Conservation (phyloP, 2,329 filamentous ascomycete species). For the Diplodia corticola region DNA sequence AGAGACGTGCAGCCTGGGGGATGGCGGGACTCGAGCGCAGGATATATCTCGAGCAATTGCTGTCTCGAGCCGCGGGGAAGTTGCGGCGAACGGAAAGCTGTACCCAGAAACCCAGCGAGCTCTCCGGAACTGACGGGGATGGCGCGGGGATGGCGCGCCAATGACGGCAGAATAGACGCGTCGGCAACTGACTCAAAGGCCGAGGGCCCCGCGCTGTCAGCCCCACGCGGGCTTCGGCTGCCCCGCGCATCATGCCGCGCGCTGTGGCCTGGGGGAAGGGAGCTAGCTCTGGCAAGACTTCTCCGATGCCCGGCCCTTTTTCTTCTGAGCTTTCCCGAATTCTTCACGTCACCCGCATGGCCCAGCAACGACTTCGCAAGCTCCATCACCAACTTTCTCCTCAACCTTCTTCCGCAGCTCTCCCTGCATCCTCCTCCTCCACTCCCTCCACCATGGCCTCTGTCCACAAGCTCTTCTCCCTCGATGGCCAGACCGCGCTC, state of each 20-base stretch:
- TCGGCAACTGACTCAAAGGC: conserved; percentile 23
- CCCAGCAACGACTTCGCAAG: conserved; percentile 6
- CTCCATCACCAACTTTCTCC: conserved; percentile 10
- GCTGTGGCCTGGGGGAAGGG: neutral
- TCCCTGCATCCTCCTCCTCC: conserved; percentile 31
- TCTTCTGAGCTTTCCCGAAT: neutral
- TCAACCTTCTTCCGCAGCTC: conserved; percentile 8
- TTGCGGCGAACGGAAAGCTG: conserved; percentile 19
- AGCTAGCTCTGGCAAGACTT: neutral
- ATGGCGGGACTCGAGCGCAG: neutral
- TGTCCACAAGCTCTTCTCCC: conserved; percentile 49
- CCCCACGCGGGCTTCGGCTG: neutral
- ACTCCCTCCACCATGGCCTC: conserved; percentile 34
- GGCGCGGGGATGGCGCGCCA: neutral
- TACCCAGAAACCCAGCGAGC: conserved; percentile 10
- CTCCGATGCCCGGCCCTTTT: conserved; percentile 3
- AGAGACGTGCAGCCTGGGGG: neutral
- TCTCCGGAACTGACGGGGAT: neutral
- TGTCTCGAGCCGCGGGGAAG: neutral
- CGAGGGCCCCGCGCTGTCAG: conserved; percentile 13
- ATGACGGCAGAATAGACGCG: neutral
- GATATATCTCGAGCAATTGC: neutral
- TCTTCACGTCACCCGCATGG: conserved; percentile 14
- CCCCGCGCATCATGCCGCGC: conserved; percentile 11
- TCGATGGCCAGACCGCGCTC: conserved; percentile 52